Conservation (phyloP, 805 yeast species). For the Saccharomyces mikatae region DNA sequence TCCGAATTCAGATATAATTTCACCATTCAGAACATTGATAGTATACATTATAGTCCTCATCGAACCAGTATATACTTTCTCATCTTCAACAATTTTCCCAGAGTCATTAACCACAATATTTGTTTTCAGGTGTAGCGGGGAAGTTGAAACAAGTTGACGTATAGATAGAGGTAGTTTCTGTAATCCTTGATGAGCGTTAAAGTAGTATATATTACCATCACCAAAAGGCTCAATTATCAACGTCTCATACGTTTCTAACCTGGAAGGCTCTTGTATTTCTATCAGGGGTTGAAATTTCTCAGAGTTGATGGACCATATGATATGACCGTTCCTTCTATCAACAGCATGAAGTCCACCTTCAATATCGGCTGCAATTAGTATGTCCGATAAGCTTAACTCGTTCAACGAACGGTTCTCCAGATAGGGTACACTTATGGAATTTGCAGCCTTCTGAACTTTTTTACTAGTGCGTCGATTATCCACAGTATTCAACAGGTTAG, state of each 20-base stretch:
- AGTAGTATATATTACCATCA: constrained; percentile 77
- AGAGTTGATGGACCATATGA: constrained; percentile 68
- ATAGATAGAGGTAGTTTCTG: constrained; percentile 78
- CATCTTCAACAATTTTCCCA: constrained; percentile 39
- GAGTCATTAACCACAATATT: constrained; percentile 37
- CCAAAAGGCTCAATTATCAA: constrained; percentile 90
- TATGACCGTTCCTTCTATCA: constrained; percentile 63
- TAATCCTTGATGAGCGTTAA: constrained; percentile 64
- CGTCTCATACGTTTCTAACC: constrained; percentile 29
- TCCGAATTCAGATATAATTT: constrained; percentile 63
- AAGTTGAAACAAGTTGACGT: constrained; percentile 63
- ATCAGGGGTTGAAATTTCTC: constrained; percentile 25
- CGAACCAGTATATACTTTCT: constrained; percentile 82
- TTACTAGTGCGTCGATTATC: background rate
- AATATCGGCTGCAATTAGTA: constrained; percentile 66
- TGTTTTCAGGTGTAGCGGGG: constrained; percentile 68
- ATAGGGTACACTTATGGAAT: constrained; percentile 6
- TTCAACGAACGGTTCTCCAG: constrained; percentile 11
- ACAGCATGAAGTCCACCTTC: constrained; percentile 85
- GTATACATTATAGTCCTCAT: constrained; percentile 68
- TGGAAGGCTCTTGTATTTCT: constrained; percentile 14
- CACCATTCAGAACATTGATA: constrained; percentile 67
- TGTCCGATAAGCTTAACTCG: constrained; percentile 36
- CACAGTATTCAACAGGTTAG: background rate
- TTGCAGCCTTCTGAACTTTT: background rate